Evolutionary conservation across 2,329 filamentous ascomycete genomes (phyloP).

Genomic region (Epichloe hybrida): DNA sequence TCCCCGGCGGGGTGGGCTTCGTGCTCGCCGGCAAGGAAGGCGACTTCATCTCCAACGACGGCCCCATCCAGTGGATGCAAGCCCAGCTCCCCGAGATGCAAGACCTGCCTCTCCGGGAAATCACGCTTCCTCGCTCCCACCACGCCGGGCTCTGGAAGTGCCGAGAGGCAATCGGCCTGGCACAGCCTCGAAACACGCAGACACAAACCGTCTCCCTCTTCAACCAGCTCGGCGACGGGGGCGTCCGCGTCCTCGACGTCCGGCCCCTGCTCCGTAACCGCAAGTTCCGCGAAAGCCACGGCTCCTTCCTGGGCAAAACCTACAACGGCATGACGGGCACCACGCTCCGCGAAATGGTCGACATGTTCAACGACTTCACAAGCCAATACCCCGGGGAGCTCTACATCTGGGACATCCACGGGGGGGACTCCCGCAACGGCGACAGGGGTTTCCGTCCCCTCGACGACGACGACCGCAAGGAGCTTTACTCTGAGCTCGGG

Average conservation of each 20-base stretch:
- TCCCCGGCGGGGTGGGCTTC: slow-evolving; percentile 14
- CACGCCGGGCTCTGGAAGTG: slow-evolving; percentile 16
- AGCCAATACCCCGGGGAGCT: slow-evolving; percentile 18
- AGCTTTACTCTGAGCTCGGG: slow-evolving; percentile 12
- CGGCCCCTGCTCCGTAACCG: slow-evolving; percentile 8
- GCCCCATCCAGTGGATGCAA: slow-evolving; percentile 18
- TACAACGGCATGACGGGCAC: slow-evolving; percentile 15
- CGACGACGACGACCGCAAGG: neutral
- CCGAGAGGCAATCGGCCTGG: slow-evolving; percentile 3
- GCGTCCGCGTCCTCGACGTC: slow-evolving; percentile 18
- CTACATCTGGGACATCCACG: slow-evolving; percentile 19
- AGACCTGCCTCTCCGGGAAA: slow-evolving; percentile 15
- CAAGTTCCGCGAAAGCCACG: slow-evolving; percentile 11
- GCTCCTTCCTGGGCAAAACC: slow-evolving; percentile 1
- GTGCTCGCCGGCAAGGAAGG: slow-evolving; percentile 18
- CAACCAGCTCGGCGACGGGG: slow-evolving; percentile 15
- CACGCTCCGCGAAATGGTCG: slow-evolving; percentile 15
- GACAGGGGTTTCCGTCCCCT: neutral
- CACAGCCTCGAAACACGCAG: slow-evolving; percentile 10
- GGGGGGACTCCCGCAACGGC: slow-evolving; percentile 2
- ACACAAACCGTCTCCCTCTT: slow-evolving; percentile 11
- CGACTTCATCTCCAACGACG: slow-evolving; percentile 15
- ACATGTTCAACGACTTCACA: slow-evolving; percentile 17
- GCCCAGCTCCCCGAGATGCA: slow-evolving; percentile 13
- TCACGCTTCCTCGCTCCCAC: slow-evolving; percentile 20